A percentile compares a stretch with the other conserved stretches of the same genome.
These are phyloP conservation scores for Arthrobotrys conoides DNA, from an alignment of 2,329 filamentous ascomycete species.

Conservation along the genomic window DNA sequence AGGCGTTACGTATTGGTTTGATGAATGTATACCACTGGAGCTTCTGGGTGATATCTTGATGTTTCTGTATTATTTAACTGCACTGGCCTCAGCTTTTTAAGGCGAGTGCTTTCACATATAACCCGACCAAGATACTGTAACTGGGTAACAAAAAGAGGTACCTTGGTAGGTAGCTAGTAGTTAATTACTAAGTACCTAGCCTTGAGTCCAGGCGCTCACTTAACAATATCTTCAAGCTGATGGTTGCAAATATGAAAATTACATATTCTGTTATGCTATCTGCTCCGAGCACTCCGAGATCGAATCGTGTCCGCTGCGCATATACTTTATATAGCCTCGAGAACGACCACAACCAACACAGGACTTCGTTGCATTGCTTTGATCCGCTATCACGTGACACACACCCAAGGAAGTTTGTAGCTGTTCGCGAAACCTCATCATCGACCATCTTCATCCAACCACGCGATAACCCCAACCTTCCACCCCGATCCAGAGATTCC, in stretches of 20 bases:
- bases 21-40: constrained; percentile 37
- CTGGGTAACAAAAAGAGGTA: too few species aligned
- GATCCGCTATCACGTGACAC: constrained; percentile 39
- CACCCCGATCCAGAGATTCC: background rate
- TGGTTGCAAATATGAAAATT: too few species aligned
- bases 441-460: constrained; percentile 27
- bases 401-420: background rate
- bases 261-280: too few species aligned
- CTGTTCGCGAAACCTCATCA: constrained; percentile 31
- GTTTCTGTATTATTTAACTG: background rate
- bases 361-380: background rate
- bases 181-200: too few species aligned
- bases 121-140: too few species aligned
- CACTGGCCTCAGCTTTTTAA: background rate
- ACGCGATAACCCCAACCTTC: constrained; percentile 38
- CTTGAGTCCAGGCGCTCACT: too few species aligned
- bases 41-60: background rate
- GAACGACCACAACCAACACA: background rate
- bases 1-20: constrained; percentile 44
- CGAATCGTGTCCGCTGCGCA: too few species aligned
- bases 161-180: too few species aligned
- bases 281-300: too few species aligned
- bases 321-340: too few species aligned
- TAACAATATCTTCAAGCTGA: too few species aligned
- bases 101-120: background rate